Conservation (phyloP, 2,329 filamentous ascomycete genomes). For the Lasiodiplodia gonubiensis region DNA sequence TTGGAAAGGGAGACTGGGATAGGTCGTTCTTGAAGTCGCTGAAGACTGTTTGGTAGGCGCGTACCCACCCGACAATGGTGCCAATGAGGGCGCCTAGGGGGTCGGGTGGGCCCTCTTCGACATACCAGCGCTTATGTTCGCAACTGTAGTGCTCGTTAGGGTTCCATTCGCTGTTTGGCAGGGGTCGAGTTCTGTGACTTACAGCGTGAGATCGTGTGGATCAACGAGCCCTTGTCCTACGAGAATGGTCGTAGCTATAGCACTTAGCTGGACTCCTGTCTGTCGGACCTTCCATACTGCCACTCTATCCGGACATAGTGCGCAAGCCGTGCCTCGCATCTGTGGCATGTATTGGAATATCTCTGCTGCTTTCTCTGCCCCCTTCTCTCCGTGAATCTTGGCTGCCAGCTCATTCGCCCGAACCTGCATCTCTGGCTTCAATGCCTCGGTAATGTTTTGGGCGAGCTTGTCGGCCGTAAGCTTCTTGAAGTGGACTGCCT, state of each 20-base stretch:
- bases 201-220: slow-evolving; percentile 1
- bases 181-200: background rate
- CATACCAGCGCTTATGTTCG: slow-evolving; percentile 12
- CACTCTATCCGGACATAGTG: background rate
- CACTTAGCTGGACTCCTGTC: background rate
- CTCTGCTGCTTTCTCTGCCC: background rate
- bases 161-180: background rate
- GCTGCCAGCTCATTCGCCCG: background rate
- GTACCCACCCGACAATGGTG: background rate
- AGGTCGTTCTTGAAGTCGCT: slow-evolving; percentile 14
- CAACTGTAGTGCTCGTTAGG: background rate
- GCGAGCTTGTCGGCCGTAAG: slow-evolving; percentile 68
- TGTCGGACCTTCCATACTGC: background rate
- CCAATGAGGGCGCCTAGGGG: slow-evolving; percentile 4
- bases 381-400: background rate
- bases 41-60: background rate
- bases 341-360: background rate
- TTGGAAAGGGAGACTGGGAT: background rate
- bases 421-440: background rate
- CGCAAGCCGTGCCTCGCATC: background rate
- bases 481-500: slow-evolving; percentile 70
- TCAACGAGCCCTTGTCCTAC: background rate
- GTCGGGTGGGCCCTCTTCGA: slow-evolving; percentile 14
- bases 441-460: slow-evolving; percentile 62
- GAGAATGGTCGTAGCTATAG: background rate